Evolutionary conservation across 352 stramenopile genomes (phyloP).

Genomic region (Globisporangium carolinianum): DNA sequence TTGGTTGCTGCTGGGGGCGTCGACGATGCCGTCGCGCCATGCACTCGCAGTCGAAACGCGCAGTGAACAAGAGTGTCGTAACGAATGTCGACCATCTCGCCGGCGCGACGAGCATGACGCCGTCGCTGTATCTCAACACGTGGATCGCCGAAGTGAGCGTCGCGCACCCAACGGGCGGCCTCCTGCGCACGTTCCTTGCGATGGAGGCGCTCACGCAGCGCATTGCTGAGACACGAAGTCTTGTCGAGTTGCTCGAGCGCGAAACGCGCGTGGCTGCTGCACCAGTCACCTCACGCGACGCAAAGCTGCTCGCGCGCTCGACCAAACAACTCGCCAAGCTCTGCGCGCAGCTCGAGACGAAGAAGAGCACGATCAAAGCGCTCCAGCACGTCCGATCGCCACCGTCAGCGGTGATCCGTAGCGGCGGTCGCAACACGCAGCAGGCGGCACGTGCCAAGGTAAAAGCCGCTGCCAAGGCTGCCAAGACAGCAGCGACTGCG

Average conservation of each 20-base stretch:
- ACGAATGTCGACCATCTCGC: conserved; percentile 64
- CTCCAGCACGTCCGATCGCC: conserved; percentile 27
- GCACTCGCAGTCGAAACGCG: too few relatives aligned
- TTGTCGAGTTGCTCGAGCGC: conserved; percentile 40
- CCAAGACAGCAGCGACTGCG: conserved; percentile 20
- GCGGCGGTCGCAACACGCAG: not conserved
- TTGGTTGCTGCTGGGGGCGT: conserved; percentile 57
- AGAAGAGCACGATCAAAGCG: conserved; percentile 58
- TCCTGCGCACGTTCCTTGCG: conserved; percentile 64
- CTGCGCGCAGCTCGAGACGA: conserved; percentile 31
- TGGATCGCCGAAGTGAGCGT: conserved; percentile 87
- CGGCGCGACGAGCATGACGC: conserved; percentile 21
- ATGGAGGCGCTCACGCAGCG: conserved; percentile 60
- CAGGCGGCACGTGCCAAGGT: not conserved
- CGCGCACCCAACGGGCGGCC: conserved; percentile 57
- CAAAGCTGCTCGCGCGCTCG: conserved; percentile 27
- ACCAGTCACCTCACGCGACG: conserved; percentile 10
- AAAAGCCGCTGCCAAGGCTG: conserved; percentile 10
- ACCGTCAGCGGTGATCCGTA: not conserved
- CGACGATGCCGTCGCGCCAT: conserved; percentile 6
- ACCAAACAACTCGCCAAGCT: conserved; percentile 26
- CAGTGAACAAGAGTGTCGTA: conserved; percentile 38
- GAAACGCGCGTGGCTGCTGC: conserved; percentile 38
- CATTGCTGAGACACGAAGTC: conserved; percentile 47
- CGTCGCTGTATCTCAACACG: conserved; percentile 57